Evolutionary conservation across 352 stramenopile species (phyloP).

Genomic region (Blastocystis hominis): DNA sequence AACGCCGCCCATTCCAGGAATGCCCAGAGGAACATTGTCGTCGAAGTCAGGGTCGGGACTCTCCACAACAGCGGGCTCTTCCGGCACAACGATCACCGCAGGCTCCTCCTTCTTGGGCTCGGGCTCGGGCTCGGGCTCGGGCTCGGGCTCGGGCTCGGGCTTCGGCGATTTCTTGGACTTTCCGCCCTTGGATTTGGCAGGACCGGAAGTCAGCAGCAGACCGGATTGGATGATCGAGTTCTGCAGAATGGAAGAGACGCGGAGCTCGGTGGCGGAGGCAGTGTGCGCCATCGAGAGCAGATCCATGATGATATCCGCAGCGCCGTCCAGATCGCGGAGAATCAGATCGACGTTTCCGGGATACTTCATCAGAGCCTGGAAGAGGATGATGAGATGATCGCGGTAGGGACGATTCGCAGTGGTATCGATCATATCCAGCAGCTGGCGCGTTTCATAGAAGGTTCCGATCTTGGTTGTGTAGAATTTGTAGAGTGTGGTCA

Average conservation of each 20-base stretch:
- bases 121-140: neutral
- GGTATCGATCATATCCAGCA: constrained; percentile 43
- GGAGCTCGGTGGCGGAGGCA: constrained; percentile 28
- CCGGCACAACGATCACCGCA: neutral
- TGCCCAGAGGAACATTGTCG: constrained; percentile 12
- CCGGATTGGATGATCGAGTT: constrained; percentile 49
- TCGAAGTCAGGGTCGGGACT: constrained; percentile 44
- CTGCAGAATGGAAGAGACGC: constrained; percentile 51
- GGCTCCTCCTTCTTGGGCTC: neutral
- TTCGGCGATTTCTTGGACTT: constrained; percentile 4
- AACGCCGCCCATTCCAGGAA: neutral
- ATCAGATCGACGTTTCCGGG: constrained; percentile 53
- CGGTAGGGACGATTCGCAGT: constrained; percentile 42
- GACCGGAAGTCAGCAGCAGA: constrained; percentile 35
- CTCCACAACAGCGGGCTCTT: neutral
- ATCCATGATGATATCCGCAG: constrained; percentile 58
- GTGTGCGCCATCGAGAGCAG: constrained; percentile 60
- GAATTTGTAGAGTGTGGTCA: constrained; percentile 65
- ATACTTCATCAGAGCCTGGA: constrained; percentile 49
- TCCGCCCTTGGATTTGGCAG: neutral
- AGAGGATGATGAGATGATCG: constrained; percentile 56
- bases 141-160: neutral
- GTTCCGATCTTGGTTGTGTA: constrained; percentile 64
- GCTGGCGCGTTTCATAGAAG: constrained; percentile 64
- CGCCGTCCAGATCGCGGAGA: constrained; percentile 18